phyloP scores from a whole-genome alignment of 495 filamentous ascomycete species.

The Lophiostoma macrostomum region DNA sequence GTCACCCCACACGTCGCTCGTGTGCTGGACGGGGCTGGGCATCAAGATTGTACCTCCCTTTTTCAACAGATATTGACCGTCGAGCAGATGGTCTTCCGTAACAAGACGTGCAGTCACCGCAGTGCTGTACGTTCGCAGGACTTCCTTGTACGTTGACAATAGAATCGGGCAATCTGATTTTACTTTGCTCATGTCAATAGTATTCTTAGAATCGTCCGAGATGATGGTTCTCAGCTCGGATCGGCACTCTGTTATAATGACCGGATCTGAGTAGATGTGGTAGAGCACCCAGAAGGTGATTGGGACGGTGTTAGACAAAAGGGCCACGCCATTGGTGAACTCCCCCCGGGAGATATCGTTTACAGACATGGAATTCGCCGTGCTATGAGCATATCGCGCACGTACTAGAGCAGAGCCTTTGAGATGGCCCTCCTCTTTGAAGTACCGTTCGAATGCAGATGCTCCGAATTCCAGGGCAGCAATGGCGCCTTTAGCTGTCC shows the following conservation, averaged over 20 bases:
- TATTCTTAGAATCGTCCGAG: too few species aligned
- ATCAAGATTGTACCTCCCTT: constrained; percentile 16
- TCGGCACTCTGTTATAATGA: constrained; percentile 41
- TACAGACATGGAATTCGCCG: constrained; percentile 36
- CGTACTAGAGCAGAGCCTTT: constrained; percentile 39
- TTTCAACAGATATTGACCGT: constrained; percentile 16
- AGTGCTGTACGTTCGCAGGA: constrained; percentile 2
- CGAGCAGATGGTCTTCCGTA: constrained; percentile 14
- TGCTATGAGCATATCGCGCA: constrained; percentile 36
- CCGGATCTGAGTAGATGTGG: constrained; percentile 42
- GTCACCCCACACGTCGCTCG: constrained; percentile 13
- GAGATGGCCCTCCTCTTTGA: constrained; percentile 36
- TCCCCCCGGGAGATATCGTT: constrained; percentile 47
- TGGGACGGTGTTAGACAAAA: constrained; percentile 50
- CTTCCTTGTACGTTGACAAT: constrained; percentile 16
- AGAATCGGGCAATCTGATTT: constrained; percentile 19
- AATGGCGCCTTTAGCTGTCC: constrained; percentile 21
- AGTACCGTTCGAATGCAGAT: constrained; percentile 46
- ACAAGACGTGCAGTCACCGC: constrained; percentile 5
- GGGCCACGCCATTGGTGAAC: constrained; percentile 40
- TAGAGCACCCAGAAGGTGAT: constrained; percentile 48
- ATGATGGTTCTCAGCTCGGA: constrained; percentile 37
- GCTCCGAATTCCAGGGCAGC: constrained; percentile 39
- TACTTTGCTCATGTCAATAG: constrained; percentile 13
- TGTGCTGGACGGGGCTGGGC: constrained; percentile 15